Evolutionary conservation across 2,329 filamentous ascomycete species (phyloP).

Genomic region (Fusarium pseudocircinatum): DNA sequence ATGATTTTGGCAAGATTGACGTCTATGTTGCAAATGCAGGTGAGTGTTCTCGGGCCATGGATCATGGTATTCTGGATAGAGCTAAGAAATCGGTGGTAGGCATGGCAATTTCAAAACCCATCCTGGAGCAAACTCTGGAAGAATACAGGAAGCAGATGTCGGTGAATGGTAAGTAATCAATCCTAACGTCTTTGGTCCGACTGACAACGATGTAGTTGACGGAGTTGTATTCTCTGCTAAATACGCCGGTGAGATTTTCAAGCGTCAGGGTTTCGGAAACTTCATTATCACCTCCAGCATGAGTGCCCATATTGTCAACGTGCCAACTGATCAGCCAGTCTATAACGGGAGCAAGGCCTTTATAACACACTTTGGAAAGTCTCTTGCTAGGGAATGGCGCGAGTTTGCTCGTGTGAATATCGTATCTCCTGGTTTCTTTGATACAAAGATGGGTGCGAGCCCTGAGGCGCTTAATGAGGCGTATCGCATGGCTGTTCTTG

Average conservation of each 20-base stretch:
- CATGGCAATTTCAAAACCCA: conserved; percentile 59
- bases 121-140: conserved; percentile 62
- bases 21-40: conserved; percentile 42
- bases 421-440: conserved; percentile 59
- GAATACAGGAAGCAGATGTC: conserved; percentile 62
- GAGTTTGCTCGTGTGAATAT: conserved; percentile 66
- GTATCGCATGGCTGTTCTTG: conserved; percentile 59
- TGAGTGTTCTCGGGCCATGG: conserved; percentile 27
- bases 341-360: conserved; percentile 66
- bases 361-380: conserved; percentile 64
- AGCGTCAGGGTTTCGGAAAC: conserved; percentile 55
- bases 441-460: conserved; percentile 61
- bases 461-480: conserved; percentile 56
- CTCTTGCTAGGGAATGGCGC: conserved; percentile 63
- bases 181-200: too few species aligned
- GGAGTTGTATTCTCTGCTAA: conserved; percentile 57
- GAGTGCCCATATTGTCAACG: conserved; percentile 60
- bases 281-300: conserved; percentile 63
- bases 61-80: background rate
- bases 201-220: conserved; percentile 52
- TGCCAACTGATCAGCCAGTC: conserved; percentile 61
- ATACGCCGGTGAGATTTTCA: conserved; percentile 55
- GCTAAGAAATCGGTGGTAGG: background rate
- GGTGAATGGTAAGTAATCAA: conserved; percentile 57
- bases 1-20: conserved; percentile 41